phyloP scores from a whole-genome alignment of 2,329 filamentous ascomycete species.

The Dichotomopilus funicola region DNA sequence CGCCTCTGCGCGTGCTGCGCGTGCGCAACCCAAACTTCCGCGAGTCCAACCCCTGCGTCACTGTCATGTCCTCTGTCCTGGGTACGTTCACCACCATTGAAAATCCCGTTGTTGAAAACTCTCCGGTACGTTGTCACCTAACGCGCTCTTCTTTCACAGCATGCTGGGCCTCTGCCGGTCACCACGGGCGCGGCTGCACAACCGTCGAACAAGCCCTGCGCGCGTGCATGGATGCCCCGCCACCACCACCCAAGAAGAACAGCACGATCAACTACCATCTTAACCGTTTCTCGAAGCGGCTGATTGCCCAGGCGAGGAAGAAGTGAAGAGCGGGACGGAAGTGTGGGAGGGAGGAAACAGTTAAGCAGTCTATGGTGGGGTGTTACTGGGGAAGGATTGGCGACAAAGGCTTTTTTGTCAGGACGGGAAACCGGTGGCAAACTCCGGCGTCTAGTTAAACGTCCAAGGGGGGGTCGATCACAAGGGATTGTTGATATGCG shows the following conservation, averaged over 20 bases:
- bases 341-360: not conserved
- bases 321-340: slow-evolving; percentile 13
- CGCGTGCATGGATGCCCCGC: slow-evolving; percentile 73
- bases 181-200: slow-evolving; percentile 54
- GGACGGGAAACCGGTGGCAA: too few species aligned
- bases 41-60: slow-evolving; percentile 46
- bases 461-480: too few species aligned
- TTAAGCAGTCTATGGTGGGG: not conserved
- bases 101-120: not conserved
- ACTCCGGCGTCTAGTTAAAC: too few species aligned
- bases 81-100: slow-evolving; percentile 32
- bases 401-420: too few species aligned
- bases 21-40: slow-evolving; percentile 47
- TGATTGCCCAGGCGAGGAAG: slow-evolving; percentile 46
- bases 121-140: not conserved
- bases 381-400: too few species aligned
- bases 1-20: slow-evolving; percentile 49
- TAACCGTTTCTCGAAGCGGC: slow-evolving; percentile 65
- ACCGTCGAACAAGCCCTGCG: slow-evolving; percentile 55
- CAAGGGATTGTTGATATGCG: too few species aligned
- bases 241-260: slow-evolving; percentile 40
- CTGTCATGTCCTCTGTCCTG: slow-evolving; percentile 52
- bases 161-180: slow-evolving; percentile 77
- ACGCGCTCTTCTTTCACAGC: slow-evolving; percentile 39
- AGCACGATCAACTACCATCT: slow-evolving; percentile 94